Percentiles rank a stretch among this genome's conserved stretches.
Evolutionary conservation across 805 yeast genomes (phyloP).

Genomic region (Metschnikowia similis): DNA sequence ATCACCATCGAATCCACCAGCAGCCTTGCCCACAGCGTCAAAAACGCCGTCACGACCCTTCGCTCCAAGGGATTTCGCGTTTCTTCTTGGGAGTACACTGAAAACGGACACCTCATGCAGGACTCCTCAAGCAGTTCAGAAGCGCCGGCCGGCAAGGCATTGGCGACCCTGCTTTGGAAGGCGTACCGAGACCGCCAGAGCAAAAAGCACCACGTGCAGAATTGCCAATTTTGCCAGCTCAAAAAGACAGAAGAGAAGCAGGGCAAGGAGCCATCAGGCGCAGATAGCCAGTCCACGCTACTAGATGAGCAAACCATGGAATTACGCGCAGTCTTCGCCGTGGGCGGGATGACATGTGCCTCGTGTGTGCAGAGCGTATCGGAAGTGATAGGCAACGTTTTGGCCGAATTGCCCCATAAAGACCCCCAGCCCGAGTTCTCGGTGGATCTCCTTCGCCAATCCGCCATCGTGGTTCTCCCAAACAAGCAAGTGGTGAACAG

Average conservation of each 20-base stretch:
- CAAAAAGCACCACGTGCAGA: conserved; percentile 32
- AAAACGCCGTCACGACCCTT: conserved; percentile 21
- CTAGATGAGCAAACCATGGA: conserved; percentile 15
- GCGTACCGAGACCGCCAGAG: conserved; percentile 16
- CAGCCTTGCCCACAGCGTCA: background rate
- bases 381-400: conserved; percentile 25
- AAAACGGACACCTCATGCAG: conserved; percentile 14
- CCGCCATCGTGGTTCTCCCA: conserved; percentile 51
- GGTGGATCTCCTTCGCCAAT: conserved; percentile 49
- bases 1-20: background rate
- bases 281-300: conserved; percentile 1
- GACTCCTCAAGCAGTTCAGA: conserved; percentile 7
- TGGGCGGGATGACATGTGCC: conserved; percentile 45
- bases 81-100: conserved; percentile 29
- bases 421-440: conserved; percentile 34
- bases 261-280: background rate
- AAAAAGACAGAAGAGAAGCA: conserved; percentile 6
- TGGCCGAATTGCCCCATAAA: conserved; percentile 8
- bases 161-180: conserved; percentile 8
- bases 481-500: conserved; percentile 43
- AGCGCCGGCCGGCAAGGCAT: background rate
- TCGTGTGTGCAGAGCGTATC: conserved; percentile 31
- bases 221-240: conserved; percentile 41
- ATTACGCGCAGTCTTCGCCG: conserved; percentile 47
- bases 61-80: conserved; percentile 36